Evolutionary conservation across 2,329 filamentous ascomycete genomes (phyloP).

Genomic region (Phialemoniopsis sp.): DNA sequence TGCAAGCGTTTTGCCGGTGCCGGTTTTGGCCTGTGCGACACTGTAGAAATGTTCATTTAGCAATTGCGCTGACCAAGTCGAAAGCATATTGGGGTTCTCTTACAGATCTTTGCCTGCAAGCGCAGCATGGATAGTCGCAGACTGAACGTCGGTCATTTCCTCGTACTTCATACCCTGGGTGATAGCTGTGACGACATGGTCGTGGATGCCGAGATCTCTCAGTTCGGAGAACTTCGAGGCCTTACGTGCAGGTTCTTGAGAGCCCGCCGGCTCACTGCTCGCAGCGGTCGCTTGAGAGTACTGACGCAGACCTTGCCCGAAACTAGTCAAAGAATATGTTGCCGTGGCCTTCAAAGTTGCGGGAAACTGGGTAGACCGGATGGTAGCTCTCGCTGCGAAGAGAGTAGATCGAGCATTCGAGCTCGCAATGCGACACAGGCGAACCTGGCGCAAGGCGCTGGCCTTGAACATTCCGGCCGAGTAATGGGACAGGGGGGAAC

Average conservation of each 20-base stretch:
- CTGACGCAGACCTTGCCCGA: too few relatives aligned
- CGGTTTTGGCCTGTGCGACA: conserved; percentile 92
- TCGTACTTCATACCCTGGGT: conserved; percentile 70
- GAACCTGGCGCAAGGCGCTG: conserved; percentile 9
- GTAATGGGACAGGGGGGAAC: too few relatives aligned
- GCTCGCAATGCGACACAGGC: conserved; percentile 5
- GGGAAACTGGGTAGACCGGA: too few relatives aligned
- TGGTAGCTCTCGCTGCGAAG: too few relatives aligned
- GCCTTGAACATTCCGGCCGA: conserved; percentile 11
- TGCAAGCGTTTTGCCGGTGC: conserved; percentile 93
- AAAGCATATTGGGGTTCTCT: conserved; percentile 23
- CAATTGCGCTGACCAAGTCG: neutral
- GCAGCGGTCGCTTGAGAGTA: too few relatives aligned
- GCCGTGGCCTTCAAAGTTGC: too few relatives aligned
- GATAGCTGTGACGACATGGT: conserved; percentile 63
- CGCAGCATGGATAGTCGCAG: conserved; percentile 74
- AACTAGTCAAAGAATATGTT: too few relatives aligned
- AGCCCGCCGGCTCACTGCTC: too few relatives aligned
- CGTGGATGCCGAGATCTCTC: conserved; percentile 48
- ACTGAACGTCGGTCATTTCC: conserved; percentile 90
- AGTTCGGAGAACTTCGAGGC: conserved; percentile 37
- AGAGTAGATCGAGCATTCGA: too few relatives aligned
- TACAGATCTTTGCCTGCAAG: conserved; percentile 80
- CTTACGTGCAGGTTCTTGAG: too few relatives aligned
- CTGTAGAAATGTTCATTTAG: conserved; percentile 31